A percentile compares a stretch with the other conserved stretches of the same genome.
phyloP scores from a whole-genome alignment of 2,329 filamentous ascomycete species.

The Ceratocystis alfenasii region DNA sequence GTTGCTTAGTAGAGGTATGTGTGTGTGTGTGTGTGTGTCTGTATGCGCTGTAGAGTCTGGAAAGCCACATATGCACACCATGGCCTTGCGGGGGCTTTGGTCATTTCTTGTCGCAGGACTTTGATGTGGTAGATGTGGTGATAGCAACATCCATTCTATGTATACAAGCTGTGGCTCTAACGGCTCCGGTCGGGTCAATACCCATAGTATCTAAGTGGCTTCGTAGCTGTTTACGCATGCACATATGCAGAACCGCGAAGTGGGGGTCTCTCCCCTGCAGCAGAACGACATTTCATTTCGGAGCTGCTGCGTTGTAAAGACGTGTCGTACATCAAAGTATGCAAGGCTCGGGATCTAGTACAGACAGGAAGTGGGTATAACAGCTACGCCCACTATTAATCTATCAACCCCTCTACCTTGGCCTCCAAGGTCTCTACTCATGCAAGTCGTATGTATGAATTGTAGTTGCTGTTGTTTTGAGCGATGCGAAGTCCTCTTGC shows the following conservation, averaged over 20 bases:
- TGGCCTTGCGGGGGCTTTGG: background rate
- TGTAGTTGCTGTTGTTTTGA: no score
- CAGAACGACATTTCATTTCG: background rate
- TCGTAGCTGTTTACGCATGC: background rate
- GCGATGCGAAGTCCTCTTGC: background rate
- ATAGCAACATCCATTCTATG: background rate
- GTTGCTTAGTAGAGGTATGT: background rate
- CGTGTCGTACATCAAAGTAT: background rate
- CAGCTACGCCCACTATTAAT: no score
- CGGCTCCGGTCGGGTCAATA: background rate
- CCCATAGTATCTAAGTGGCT: background rate
- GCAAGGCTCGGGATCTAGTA: no score
- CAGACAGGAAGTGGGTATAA: no score
- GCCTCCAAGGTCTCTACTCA: no score
- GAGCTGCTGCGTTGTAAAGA: background rate
- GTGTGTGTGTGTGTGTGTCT: background rate
- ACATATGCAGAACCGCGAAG: background rate
- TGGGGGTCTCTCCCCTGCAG: background rate
- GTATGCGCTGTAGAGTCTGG: background rate
- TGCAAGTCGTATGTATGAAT: no score
- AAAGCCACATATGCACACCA: constrained; percentile 1
- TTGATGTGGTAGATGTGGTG: background rate
- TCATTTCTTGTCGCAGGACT: background rate
- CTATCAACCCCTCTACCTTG: no score
- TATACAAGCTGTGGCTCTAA: background rate